Evolutionary conservation across 495 filamentous ascomycete species (phyloP), one percentile per base, ranked within the genome.

Genomic region (Penicillium salamii): DNA sequence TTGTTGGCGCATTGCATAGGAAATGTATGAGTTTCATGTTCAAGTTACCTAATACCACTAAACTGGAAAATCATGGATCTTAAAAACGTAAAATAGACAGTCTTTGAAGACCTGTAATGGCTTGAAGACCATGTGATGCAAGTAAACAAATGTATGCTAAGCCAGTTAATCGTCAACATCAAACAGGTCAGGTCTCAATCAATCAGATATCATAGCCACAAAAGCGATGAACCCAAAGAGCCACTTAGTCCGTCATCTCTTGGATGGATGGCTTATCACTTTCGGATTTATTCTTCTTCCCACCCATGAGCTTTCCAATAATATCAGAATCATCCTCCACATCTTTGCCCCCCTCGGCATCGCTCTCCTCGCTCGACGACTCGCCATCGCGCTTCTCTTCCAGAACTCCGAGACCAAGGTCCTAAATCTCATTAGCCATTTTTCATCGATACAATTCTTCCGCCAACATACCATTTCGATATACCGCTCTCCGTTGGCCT

Each of bases 321-420:
- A 74, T 59, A 45, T 70, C 59, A 19, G 68, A 62, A n/a, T 71
- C 65, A 17, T 49, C 20, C 15, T 32, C 29, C 14, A 17, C 36
- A 14, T 28, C 46, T 3, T 52, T 32, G 7, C 24, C 14, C 15
- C 46, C 39, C 38, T 59, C 57, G 26, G 60, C 44, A 18, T 55
- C 50, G 8, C 42, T 45, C 12, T 63, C 65, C 2, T 49, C 54
- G 44, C 53, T 52, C 5, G 39, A 52, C 5, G 52, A 42, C 21
- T 58, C 47, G 17, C 47, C 58, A 11, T 53, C 55, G 19, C 54
- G 63, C 40, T 71, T 74, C 50, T 80, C 71, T 57, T 79, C 73
- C 17, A 81, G 53, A 5, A 81, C 77, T 3, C 78, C 78, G 8
- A 81, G 54, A 0, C 78, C 78, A 17, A 81, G 61, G 49, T 81